These are phyloP conservation scores for Annulohypoxylon moriforme DNA, from an alignment of 495 filamentous ascomycete species.

Conservation along the genomic window DNA sequence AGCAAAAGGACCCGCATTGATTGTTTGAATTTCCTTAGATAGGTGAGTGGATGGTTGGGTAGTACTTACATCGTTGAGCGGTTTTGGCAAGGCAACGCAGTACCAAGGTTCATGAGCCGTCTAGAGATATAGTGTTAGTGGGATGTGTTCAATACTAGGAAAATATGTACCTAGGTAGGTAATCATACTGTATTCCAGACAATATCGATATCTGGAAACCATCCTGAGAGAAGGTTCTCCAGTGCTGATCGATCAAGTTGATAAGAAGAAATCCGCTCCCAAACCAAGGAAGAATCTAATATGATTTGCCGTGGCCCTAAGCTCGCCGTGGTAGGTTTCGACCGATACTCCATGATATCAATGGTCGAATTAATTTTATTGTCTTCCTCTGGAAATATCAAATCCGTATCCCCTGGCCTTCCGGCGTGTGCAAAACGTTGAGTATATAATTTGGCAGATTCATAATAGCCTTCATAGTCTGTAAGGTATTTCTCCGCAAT, in stretches of 20 bases:
- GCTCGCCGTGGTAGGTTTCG: neutral
- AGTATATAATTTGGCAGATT: conserved; percentile 2
- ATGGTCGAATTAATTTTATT: neutral
- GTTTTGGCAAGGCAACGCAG: neutral
- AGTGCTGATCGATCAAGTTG: neutral
- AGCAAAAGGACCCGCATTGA: neutral
- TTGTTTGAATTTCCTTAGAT: too few species aligned
- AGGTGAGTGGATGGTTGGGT: neutral
- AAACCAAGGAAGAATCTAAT: neutral
- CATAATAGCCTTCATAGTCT: conserved; percentile 1
- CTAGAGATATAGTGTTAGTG: neutral
- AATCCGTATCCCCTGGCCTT: neutral
- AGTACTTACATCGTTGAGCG: neutral
- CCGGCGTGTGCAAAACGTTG: neutral
- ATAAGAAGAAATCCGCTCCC: conserved; percentile 7
- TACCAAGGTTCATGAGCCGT: neutral
- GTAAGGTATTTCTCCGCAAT: conserved; percentile 10
- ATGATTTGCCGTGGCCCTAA: neutral
- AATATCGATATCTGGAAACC: neutral
- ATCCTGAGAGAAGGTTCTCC: neutral
- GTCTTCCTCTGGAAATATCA: neutral
- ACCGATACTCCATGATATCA: neutral
- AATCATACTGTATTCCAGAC: neutral
- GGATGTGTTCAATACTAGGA: neutral
- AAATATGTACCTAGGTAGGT: neutral